phyloP scores from a whole-genome alignment of 2,329 filamentous ascomycete genomes.

The Phoma sp. region DNA sequence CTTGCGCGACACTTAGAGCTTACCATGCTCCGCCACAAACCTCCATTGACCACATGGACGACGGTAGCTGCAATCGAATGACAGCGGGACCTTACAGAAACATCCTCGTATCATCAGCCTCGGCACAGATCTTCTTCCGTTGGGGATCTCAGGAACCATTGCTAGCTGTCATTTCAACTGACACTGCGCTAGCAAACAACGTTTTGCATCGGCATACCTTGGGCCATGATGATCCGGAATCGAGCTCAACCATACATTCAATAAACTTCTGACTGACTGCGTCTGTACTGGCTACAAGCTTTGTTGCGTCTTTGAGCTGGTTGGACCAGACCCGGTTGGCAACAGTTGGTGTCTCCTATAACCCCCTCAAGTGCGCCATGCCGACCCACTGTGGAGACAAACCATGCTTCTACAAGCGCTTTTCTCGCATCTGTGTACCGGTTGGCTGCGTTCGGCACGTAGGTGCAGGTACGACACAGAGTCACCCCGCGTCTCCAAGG shows the following conservation, averaged over 20 bases:
- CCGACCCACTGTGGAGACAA: neutral
- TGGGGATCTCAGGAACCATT: slow-evolving; percentile 14
- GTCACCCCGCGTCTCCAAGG: neutral
- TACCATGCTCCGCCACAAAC: neutral
- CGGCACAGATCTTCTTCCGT: slow-evolving; percentile 13
- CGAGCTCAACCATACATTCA: neutral
- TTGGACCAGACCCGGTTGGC: slow-evolving; percentile 17
- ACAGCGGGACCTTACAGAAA: slow-evolving; percentile 10
- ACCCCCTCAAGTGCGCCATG: neutral
- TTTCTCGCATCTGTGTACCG: neutral
- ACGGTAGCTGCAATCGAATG: neutral
- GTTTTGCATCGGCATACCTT: neutral
- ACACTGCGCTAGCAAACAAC: slow-evolving; percentile 14
- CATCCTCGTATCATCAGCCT: slow-evolving; percentile 5
- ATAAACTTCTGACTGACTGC: slow-evolving; percentile 29
- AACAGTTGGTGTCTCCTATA: neutral
- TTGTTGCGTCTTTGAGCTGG: slow-evolving; percentile 40
- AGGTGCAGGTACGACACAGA: slow-evolving; percentile 6
- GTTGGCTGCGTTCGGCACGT: neutral
- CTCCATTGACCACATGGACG: neutral
- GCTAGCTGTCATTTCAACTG: slow-evolving; percentile 17
- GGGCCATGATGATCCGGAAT: neutral
- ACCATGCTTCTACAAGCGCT: neutral
- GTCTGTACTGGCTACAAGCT: slow-evolving; percentile 39
- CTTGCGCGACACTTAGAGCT: neutral